A percentile compares a stretch with the other conserved stretches of the same genome.
phyloP scores from a whole-genome alignment of 2,329 filamentous ascomycete species.

The Sporothrix curviconia region DNA sequence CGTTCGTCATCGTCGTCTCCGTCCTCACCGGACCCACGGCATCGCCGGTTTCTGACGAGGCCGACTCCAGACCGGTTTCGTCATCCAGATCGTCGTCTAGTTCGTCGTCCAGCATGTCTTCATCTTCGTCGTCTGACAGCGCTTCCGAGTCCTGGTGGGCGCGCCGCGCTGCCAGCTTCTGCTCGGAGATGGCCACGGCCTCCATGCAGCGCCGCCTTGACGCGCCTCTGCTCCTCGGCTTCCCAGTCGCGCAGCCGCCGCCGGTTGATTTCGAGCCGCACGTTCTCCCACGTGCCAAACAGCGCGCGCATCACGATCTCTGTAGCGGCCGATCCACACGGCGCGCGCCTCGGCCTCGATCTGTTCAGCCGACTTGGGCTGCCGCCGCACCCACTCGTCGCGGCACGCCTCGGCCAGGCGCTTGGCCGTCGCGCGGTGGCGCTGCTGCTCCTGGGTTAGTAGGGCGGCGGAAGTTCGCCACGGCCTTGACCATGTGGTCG shows the following conservation, averaged over 20 bases:
- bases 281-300: conserved; percentile 57
- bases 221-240: conserved; percentile 55
- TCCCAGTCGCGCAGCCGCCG: conserved; percentile 56
- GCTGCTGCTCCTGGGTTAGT: conserved; percentile 69
- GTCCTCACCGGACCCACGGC: conserved; percentile 40
- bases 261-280: conserved; percentile 54
- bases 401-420: conserved; percentile 70
- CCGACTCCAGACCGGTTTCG: conserved; percentile 38
- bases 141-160: conserved; percentile 48
- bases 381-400: conserved; percentile 66
- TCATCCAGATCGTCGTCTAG: conserved; percentile 33
- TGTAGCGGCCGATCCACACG: conserved; percentile 62
- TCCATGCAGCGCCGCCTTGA: conserved; percentile 65
- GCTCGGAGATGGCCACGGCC: conserved; percentile 65
- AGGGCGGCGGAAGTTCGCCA: conserved; percentile 73
- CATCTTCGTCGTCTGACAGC: conserved; percentile 37
- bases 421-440: conserved; percentile 72
- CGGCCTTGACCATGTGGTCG: conserved; percentile 77
- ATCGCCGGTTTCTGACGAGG: conserved; percentile 51
- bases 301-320: conserved; percentile 57
- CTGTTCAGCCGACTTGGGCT: conserved; percentile 73
- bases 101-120: conserved; percentile 28
- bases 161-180: conserved; percentile 58
- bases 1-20: conserved; percentile 39
- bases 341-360: conserved; percentile 71